Base-by-base conservation (phyloP, 306 rosid genomes). In the Parietaria judaica region DNA sequence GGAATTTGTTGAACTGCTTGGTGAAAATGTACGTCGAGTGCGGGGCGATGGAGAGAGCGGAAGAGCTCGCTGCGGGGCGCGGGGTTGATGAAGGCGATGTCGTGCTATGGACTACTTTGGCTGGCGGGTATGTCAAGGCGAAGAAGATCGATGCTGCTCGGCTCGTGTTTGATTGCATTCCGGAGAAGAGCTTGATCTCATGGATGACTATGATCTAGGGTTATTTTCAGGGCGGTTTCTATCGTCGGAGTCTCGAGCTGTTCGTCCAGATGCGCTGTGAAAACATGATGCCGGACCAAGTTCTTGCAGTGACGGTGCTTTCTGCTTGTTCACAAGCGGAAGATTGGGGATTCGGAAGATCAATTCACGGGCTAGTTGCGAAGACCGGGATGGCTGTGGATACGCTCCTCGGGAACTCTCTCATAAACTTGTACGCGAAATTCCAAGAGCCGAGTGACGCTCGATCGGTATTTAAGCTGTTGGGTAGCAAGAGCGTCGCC, bases 191-290 rank as follows among this genome's bases (percentile, higher is more conserved):
- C 61, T 61, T 73, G 61, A 63, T 68, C 36, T 57, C 70, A 0
- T 73, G 73, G 73, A 73, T 63, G 68, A 52, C 70, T 0, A 73
- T 73, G 69, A 73, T 73, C 50, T 67, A 66, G 4, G 78, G 78
- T 67, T 73, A 68, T 57, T 56, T 56, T 51, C 73, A 68, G 37
- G 60, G 52, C 14, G 66, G 69, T 31, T 51, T 51, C 62, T 9
- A 31, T 14, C 2, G 51, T 15, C 69, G 62, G 56, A 43, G 73
- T 39, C 54, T 67, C n/a, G 61, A 68, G 54, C 47, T 73, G 41
- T 73, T 73, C 34, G 13, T 48, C 14, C 56, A 73, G 62, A 61
- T 73, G 78, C 56, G 62, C 34, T 3, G 12, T 39, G 54, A 51
- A 56, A 44, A 62, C 56, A 10, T 56, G 52, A 41, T 7, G 39